phyloP scores from a whole-genome alignment of 192 early-diverging fungal species.

The Spizellomyces punctatus region DNA sequence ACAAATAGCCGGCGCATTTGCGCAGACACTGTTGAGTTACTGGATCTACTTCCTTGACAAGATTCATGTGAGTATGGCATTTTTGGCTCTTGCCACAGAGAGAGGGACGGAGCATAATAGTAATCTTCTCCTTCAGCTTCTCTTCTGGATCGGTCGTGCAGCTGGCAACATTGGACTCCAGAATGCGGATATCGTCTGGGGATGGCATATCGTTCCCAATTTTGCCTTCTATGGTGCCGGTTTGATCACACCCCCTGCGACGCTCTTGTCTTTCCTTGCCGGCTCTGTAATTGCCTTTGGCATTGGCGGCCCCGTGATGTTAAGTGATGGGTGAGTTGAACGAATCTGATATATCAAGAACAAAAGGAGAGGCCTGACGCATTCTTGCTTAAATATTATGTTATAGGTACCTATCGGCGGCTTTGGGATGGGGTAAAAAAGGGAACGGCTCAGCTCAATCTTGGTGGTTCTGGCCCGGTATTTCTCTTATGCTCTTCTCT shows the following conservation, averaged over 20 bases:
- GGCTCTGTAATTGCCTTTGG: background rate
- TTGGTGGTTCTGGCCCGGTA: slow-evolving; percentile 17
- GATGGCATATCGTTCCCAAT: background rate
- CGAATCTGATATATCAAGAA: no score
- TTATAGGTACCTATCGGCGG: slow-evolving; percentile 6
- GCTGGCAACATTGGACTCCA: background rate
- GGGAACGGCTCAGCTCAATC: slow-evolving; percentile 20
- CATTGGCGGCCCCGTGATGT: background rate
- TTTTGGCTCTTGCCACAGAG: no score
- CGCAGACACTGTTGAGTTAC: slow-evolving; percentile 6
- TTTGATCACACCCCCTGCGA: background rate
- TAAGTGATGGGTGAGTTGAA: background rate
- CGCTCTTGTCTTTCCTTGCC: background rate
- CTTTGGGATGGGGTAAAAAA: slow-evolving; percentile 18
- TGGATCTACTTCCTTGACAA: slow-evolving; percentile 10
- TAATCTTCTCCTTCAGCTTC: background rate
- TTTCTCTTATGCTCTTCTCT: slow-evolving; percentile 4
- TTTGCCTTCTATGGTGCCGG: background rate
- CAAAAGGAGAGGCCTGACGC: background rate
- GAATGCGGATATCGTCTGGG: background rate
- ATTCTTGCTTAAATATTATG: background rate
- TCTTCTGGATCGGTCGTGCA: background rate
- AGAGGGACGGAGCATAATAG: no score
- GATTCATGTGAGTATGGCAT: background rate
- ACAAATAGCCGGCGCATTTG: background rate